Conservation (phyloP, 2,329 filamentous ascomycete genomes). For the Fusarium sp. region DNA sequence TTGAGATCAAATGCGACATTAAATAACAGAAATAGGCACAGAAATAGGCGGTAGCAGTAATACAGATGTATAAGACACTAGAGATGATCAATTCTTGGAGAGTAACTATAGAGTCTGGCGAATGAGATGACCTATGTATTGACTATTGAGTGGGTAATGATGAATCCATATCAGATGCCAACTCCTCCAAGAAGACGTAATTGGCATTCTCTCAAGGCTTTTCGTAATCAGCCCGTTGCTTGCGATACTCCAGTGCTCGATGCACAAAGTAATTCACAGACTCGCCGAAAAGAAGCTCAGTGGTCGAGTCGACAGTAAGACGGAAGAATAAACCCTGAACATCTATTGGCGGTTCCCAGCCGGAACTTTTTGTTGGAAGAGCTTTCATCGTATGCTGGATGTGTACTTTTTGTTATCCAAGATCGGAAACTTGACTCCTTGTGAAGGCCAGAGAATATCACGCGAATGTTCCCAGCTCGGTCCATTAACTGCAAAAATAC, state of each 20-base stretch:
- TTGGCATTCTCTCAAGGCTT: neutral
- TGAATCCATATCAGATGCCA: neutral
- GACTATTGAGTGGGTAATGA: accelerated
- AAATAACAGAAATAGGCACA: neutral
- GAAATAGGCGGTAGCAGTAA: accelerated
- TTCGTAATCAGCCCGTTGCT: neutral
- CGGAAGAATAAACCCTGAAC: neutral
- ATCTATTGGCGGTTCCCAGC: neutral
- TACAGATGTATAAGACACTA: accelerated
- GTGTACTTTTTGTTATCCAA: neutral
- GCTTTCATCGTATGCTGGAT: neutral
- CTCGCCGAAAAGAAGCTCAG: neutral
- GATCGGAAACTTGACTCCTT: neutral
- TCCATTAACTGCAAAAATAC: neutral
- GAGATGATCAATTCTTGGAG: neutral
- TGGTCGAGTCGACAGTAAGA: neutral
- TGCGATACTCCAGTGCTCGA: neutral
- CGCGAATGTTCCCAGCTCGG: neutral
- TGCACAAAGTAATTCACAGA: neutral
- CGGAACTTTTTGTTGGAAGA: neutral
- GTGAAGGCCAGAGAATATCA: neutral
- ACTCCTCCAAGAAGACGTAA: neutral
- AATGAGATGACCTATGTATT: neutral
- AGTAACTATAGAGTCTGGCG: accelerated
- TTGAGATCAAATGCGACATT: neutral